Evolutionary conservation across 768 basidiomycete species (phyloP).

Genomic region (Lentinus brumalis): DNA sequence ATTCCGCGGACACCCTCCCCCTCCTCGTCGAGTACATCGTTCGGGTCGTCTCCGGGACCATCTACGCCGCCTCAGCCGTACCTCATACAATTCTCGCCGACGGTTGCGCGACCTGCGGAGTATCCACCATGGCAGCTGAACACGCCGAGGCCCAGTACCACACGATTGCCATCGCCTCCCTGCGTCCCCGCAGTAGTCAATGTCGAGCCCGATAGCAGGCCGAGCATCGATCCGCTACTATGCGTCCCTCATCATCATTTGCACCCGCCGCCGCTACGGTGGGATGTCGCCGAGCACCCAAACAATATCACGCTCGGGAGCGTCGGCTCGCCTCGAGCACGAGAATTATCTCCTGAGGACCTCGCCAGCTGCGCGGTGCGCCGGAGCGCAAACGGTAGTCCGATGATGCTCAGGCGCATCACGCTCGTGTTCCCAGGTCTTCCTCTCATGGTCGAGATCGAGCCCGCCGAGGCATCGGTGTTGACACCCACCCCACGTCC

Average conservation of each 20-base stretch:
- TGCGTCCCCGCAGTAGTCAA: not conserved
- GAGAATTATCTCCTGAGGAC: not conserved
- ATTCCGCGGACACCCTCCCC: constrained; percentile 14
- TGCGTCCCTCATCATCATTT: not conserved
- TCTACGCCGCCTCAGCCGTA: constrained; percentile 10
- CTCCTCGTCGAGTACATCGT: constrained; percentile 11
- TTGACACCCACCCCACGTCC: constrained; percentile 22
- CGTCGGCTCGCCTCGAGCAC: not conserved
- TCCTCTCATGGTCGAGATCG: constrained; percentile 24
- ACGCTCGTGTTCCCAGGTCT: constrained; percentile 7
- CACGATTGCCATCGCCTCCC: not conserved
- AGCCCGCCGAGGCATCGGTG: constrained; percentile 18
- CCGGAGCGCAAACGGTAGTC: not conserved
- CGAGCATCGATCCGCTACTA: constrained; percentile 10
- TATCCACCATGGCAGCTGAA: constrained; percentile 4
- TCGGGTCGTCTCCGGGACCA: constrained; percentile 8
- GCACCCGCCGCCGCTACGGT: constrained; percentile 11
- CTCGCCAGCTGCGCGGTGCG: not conserved
- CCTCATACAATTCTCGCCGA: not conserved
- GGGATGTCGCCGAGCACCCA: constrained; percentile 10
- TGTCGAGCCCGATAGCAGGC: not conserved
- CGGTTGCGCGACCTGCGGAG: not conserved
- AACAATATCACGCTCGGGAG: not conserved
- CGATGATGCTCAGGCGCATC: not conserved
- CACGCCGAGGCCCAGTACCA: not conserved